Base-by-base conservation (phyloP, 495 filamentous ascomycete genomes). In the Penicillium angulare region DNA sequence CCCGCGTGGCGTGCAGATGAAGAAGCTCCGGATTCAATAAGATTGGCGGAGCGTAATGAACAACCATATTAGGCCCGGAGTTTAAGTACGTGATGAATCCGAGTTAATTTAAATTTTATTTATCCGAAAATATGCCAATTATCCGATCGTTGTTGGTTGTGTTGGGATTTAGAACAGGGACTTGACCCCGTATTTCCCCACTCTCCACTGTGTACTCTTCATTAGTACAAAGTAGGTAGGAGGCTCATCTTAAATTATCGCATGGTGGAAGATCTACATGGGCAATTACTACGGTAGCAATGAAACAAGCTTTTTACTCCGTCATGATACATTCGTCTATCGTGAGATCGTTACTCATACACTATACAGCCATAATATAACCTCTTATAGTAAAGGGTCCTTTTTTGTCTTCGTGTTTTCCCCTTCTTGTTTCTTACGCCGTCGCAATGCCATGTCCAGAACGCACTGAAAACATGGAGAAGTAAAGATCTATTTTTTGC, bases 341-440 rank as follows among this genome's bases (percentile, higher is more conserved):
- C 70, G 68, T 73, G 61, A 68, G 61, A 62, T 73, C 70, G 57
- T 73, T 68, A 73, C 61, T 73, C 68, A 50, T 73, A 67, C 62
- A 72, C 55, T 54, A 56, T 58, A 60, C 56, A 61, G 21, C 35
- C 36, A 15, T 35, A n/a, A n/a, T n/a, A n/a, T n/a, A 31, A 43
- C 41, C 36, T 34, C 51, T 24, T 50, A 51, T 31, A 58, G 41
- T 52, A 60, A 16, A 27, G 13, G 27, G 12, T 23, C 33, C 21
- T 32, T 29, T 15, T 7, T 38, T 15, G n/a, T n/a, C n/a, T n/a
- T n/a, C n/a, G n/a, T n/a, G n/a, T n/a, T n/a, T n/a, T n/a, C n/a
- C n/a, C n/a, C n/a, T n/a, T n/a, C n/a, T n/a, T n/a, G n/a, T n/a
- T n/a, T n/a, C n/a, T 13, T 46, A 27, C 31, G 47, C 43, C 33